Conservation (phyloP, 139 green algal species). For the Micromonas commoda region DNA sequence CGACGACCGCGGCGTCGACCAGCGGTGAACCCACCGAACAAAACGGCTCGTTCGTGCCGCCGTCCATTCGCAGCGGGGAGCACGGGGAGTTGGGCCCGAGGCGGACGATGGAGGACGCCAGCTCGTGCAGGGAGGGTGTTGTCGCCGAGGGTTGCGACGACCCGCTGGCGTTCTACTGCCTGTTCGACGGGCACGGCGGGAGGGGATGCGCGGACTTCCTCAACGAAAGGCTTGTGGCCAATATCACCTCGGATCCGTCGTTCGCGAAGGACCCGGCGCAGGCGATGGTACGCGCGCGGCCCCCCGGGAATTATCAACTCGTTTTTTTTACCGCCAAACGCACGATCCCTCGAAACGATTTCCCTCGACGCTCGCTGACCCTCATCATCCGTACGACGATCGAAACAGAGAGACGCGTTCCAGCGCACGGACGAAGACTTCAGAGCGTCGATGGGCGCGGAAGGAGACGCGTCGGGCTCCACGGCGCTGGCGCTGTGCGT, state of each 20-base stretch:
- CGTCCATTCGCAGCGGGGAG: not conserved
- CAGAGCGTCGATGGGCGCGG: not conserved
- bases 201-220: not conserved
- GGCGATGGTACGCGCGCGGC: constrained; percentile 1
- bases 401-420: constrained; percentile 16
- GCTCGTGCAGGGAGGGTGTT: not conserved
- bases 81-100: constrained; percentile 9
- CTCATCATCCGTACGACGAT: not conserved
- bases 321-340: too few species aligned
- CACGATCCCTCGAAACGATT: too few species aligned
- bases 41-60: not conserved
- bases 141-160: not conserved
- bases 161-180: constrained; percentile 20
- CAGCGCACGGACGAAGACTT: constrained; percentile 23
- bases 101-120: constrained; percentile 18
- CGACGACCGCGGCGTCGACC: too few species aligned
- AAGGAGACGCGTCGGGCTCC: constrained; percentile 32
- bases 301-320: too few species aligned
- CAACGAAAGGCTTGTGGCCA: constrained; percentile 14
- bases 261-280: not conserved
- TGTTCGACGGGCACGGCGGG: constrained; percentile 38
- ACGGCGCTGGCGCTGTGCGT: constrained; percentile 42
- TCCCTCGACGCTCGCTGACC: not conserved
- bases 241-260: constrained; percentile 1
- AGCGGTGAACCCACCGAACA: too few species aligned